A percentile compares a stretch with the other conserved stretches of the same genome.
phyloP scores from a whole-genome alignment of 129 eudicot species.

The Ambrosia artemisiifolia region DNA sequence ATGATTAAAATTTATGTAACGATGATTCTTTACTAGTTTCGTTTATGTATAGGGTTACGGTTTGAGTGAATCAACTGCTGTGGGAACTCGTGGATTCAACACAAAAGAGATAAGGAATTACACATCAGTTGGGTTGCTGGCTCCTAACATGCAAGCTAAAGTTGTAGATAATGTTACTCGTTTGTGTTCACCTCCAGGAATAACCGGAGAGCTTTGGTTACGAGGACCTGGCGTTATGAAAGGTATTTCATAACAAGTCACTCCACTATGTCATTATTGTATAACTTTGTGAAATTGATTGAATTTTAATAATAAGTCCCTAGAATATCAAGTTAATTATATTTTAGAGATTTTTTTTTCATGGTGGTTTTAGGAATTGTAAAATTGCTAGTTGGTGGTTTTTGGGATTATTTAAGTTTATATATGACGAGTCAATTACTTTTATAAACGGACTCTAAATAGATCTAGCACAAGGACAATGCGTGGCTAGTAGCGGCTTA shows the following conservation, averaged over 20 bases:
- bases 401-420: too few species aligned
- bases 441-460: too few species aligned
- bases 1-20: background rate
- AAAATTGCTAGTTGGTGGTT: too few species aligned
- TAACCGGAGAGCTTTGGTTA: conserved; percentile 72
- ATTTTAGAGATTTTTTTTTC: too few species aligned
- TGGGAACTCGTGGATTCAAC: conserved; percentile 52
- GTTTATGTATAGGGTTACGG: conserved; percentile 45
- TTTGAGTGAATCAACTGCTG: conserved; percentile 57
- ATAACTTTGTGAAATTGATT: too few species aligned
- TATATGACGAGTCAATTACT: too few species aligned
- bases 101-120: conserved; percentile 23
- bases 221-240: conserved; percentile 65
- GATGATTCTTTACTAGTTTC: background rate
- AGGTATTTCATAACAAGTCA: conserved; percentile 34
- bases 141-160: conserved; percentile 77
- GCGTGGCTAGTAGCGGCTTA: too few species aligned
- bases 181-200: conserved; percentile 47
- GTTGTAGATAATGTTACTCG: conserved; percentile 64
- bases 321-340: too few species aligned
- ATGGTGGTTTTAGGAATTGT: too few species aligned
- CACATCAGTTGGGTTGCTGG: conserved; percentile 63
- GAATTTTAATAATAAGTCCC: too few species aligned
- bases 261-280: background rate
- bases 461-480: too few species aligned